Percentiles rank a stretch among this genome's conserved stretches.
These are phyloP conservation scores for Paspalum notatum DNA, from an alignment of 176 grass and related monocot genomes.

Conservation along the genomic window DNA sequence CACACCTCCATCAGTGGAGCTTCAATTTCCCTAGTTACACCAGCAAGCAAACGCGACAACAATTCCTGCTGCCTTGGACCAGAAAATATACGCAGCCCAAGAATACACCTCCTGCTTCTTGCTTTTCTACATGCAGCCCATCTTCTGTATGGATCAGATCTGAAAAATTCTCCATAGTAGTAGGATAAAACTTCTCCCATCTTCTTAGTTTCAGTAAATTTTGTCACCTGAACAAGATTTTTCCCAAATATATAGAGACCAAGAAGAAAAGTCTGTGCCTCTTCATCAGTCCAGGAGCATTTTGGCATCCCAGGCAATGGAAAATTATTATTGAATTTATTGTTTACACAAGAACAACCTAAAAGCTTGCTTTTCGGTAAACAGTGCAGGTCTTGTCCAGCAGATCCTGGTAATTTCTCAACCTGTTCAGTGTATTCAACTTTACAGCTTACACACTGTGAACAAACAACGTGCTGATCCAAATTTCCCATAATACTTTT, in stretches of 20 bases:
- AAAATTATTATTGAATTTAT: constrained; percentile 30
- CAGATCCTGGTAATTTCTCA: constrained; percentile 39
- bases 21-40: constrained; percentile 56
- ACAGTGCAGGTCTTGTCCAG: constrained; percentile 38
- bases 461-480: constrained; percentile 32
- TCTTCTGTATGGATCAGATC: constrained; percentile 63
- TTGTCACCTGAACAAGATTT: constrained; percentile 74
- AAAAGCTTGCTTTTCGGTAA: constrained; percentile 15
- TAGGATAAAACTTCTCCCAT: constrained; percentile 84
- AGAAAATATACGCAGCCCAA: constrained; percentile 84
- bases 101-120: constrained; percentile 81
- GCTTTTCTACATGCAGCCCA: constrained; percentile 77
- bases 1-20: constrained; percentile 62
- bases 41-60: constrained; percentile 66
- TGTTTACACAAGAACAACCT: constrained; percentile 35
- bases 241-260: constrained; percentile 94
- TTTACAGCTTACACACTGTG: constrained; percentile 32
- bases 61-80: constrained; percentile 83
- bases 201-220: constrained; percentile 66
- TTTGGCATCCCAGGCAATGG: constrained; percentile 58
- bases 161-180: constrained; percentile 89
- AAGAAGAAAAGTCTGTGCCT: constrained; percentile 76
- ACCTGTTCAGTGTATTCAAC: constrained; percentile 48
- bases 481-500: constrained; percentile 36
- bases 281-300: constrained; percentile 63